Base-by-base conservation (phyloP, 73 alveolate species). In the Breviolum minutum region DNA sequence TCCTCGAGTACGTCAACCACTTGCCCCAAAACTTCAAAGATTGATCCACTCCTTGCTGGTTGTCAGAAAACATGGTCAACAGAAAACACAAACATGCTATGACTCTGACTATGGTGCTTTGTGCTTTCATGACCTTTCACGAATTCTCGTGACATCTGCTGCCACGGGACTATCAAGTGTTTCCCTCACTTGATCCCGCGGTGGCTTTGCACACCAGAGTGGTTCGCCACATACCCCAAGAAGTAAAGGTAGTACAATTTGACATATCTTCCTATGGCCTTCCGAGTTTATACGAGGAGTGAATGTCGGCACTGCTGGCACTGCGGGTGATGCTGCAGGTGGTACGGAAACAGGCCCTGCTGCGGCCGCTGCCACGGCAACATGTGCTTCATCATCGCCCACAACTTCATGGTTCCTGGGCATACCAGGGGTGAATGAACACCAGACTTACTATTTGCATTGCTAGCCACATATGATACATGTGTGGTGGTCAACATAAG, bases 111-210 rank as follows among this genome's bases (percentile, higher is more conserved):
- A 17, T 66, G 11, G 11, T 66, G 54, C 54, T 40, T 40, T 40
- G 54, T 40, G 54, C 54, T 40, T 40, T 40, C 54, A 40, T 40
- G 54, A 40, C 54, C 54, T 0, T 40, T 40, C 3, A 40, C 3
- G 54, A 40, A 3, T 40, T 40, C 54, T 40, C 3, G 54, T 3
- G 54, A 40, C 54, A 40, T 79, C 6, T 8, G 8, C n/a, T 13
- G 87, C 66, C 20, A 79, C 2, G 87, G 8, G 6, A 13, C 94
- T 20, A 27, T 62, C 61, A 26, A 74, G 63, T 14, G 94, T 32
- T 62, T 85, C 94, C 4, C 94, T 48, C 12, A 85, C 94, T 63
- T 85, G 94, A 27, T 85, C 94, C 5, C 94, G 60, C 17, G 94
- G 94, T 12, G 60, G 9, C 16, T 27, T 61, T n/a, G 94, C 5